Evolutionary conservation across 1,284 basidiomycete genomes (phyloP).

Genomic region (Athelia sp.): DNA sequence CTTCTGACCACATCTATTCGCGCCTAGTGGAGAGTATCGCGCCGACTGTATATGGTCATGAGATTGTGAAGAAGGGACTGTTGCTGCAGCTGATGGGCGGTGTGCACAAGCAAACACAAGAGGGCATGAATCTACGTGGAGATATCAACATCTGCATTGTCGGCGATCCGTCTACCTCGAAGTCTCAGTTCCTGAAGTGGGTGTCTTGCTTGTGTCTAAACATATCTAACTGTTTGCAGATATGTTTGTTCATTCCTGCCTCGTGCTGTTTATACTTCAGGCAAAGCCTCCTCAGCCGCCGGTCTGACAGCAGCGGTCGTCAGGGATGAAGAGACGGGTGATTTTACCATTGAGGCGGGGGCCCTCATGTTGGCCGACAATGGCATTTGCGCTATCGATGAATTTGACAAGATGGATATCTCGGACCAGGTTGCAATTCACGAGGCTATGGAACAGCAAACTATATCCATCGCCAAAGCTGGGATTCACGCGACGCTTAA

Average conservation of each 20-base stretch:
- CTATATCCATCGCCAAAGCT: slow-evolving; percentile 98
- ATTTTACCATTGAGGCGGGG: slow-evolving; percentile 99
- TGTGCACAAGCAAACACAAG: slow-evolving; percentile 94
- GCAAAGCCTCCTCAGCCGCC: slow-evolving; percentile 97
- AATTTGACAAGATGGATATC: slow-evolving; percentile 99
- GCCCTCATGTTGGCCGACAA: slow-evolving; percentile 99
- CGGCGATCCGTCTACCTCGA: slow-evolving; percentile 95
- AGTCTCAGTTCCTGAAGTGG: slow-evolving; percentile 98
- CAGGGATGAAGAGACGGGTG: slow-evolving; percentile 97
- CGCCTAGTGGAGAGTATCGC: slow-evolving; percentile 93
- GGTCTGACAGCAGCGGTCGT: slow-evolving; percentile 99
- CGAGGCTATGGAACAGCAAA: slow-evolving; percentile 99
- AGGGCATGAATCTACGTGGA: slow-evolving; percentile 96
- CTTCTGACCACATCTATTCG: slow-evolving; percentile 91
- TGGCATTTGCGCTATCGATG: slow-evolving; percentile 99
- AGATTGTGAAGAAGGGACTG: slow-evolving; percentile 98
- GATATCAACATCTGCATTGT: slow-evolving; percentile 99
- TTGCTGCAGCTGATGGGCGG: slow-evolving; percentile 99
- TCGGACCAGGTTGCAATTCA: slow-evolving; percentile 99
- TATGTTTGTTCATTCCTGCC: slow-evolving; percentile 99
- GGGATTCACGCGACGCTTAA: slow-evolving; percentile 99
- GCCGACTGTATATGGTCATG: slow-evolving; percentile 97
- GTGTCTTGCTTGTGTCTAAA: slow-evolving; percentile 20
- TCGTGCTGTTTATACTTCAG: slow-evolving; percentile 97
- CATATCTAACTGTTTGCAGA: slow-evolving; percentile 40